These are phyloP conservation scores for Fusarium piperis DNA, from an alignment of 2,329 filamentous ascomycete species.

Conservation along the genomic window DNA sequence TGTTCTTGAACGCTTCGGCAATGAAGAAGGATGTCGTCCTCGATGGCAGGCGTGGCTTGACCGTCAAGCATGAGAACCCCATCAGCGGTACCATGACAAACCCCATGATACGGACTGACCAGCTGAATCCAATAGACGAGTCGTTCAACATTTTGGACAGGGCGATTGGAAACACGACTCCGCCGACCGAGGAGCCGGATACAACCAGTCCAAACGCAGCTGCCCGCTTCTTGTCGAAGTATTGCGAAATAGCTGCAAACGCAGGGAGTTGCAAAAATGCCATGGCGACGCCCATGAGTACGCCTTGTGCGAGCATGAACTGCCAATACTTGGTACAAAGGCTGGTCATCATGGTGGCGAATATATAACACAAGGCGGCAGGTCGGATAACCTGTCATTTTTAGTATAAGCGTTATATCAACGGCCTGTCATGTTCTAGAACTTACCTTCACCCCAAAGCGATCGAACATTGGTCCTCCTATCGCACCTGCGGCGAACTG, in stretches of 20 bases:
- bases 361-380: conserved; percentile 22
- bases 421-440: accelerated
- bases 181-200: conserved; percentile 61
- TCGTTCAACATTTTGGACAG: conserved; percentile 59
- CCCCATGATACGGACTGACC: conserved; percentile 62
- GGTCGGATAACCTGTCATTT: conserved; percentile 16
- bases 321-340: conserved; percentile 59
- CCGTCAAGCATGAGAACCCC: conserved; percentile 48
- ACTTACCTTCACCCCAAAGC: conserved; percentile 29
- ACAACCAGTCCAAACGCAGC: conserved; percentile 58
- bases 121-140: conserved; percentile 57
- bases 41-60: conserved; percentile 49
- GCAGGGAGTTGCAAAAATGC: conserved; percentile 56
- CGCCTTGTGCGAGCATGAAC: conserved; percentile 60
- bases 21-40: conserved; percentile 53
- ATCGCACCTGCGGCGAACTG: conserved; percentile 45
- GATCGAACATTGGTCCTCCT: conserved; percentile 34
- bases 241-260: conserved; percentile 56
- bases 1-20: conserved; percentile 44
- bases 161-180: conserved; percentile 61
- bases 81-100: conserved; percentile 60
- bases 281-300: conserved; percentile 54
- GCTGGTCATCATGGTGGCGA: conserved; percentile 34
- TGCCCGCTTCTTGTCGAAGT: conserved; percentile 58
- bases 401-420: neutral